Evolutionary conservation across 176 grass and related monocot genomes (phyloP).

Genomic region (Microstegium vimineum): DNA sequence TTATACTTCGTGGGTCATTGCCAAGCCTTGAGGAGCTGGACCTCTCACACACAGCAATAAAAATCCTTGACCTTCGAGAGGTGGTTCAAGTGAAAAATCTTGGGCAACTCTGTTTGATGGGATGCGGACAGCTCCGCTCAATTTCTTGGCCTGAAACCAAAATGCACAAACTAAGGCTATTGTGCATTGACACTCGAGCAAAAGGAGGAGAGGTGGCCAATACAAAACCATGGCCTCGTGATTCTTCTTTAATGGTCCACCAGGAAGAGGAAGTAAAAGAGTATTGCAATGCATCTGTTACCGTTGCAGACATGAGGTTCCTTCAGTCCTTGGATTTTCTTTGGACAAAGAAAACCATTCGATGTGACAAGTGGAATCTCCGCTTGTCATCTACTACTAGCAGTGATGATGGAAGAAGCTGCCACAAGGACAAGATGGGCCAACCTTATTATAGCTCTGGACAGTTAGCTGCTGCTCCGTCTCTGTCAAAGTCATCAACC

Average conservation of each 20-base stretch:
- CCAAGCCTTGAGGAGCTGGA: not conserved
- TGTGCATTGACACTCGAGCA: not conserved
- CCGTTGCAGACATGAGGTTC: not conserved
- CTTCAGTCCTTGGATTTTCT: not conserved
- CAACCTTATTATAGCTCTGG: not conserved
- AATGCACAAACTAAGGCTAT: not conserved
- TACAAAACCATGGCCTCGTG: not conserved
- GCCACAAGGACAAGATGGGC: not conserved
- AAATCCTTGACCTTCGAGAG: not conserved
- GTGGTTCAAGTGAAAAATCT: not conserved
- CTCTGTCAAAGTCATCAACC: not conserved
- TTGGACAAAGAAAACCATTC: not conserved
- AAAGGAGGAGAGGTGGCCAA: too few species aligned
- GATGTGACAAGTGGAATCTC: not conserved
- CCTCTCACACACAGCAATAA: not conserved
- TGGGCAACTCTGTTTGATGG: not conserved
- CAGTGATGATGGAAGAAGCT: not conserved
- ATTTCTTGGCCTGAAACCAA: not conserved
- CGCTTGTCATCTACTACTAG: not conserved
- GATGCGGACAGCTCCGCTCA: not conserved
- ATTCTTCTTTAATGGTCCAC: not conserved
- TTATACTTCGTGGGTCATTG: not conserved
- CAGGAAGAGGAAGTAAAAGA: not conserved
- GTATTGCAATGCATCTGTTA: not conserved
- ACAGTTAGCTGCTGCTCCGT: not conserved